Evolutionary conservation across 208 protist species (phyloP).

Genomic region (Sergeia podlipaevii): DNA sequence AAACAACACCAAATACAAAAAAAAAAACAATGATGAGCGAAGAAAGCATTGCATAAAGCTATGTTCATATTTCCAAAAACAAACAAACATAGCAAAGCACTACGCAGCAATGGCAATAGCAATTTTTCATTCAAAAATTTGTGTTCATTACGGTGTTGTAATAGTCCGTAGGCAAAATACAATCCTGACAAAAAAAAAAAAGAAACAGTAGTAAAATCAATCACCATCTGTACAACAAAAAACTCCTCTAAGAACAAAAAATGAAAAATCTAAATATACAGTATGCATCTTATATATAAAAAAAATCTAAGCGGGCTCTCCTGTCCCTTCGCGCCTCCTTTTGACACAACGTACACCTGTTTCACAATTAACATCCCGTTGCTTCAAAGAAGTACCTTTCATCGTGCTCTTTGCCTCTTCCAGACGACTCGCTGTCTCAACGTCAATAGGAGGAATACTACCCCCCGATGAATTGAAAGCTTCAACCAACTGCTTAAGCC

Average conservation of each 20-base stretch:
- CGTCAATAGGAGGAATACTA: slow-evolving; percentile 31
- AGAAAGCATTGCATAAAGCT: not conserved
- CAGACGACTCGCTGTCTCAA: slow-evolving; percentile 36
- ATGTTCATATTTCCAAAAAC: not conserved
- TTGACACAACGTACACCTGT: not conserved
- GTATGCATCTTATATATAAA: not conserved
- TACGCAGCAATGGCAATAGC: not conserved
- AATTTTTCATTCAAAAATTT: not conserved
- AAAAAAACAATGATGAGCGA: slow-evolving; percentile 7
- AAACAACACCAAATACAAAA: slow-evolving; percentile 11
- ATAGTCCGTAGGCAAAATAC: no score
- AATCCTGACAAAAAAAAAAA: slow-evolving; percentile 1
- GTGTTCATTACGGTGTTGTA: no score
- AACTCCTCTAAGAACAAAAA: slow-evolving; percentile 5
- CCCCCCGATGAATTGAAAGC: not conserved
- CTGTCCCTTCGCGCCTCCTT: no score
- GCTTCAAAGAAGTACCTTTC: not conserved
- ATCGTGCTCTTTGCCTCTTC: slow-evolving; percentile 25
- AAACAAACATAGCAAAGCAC: not conserved
- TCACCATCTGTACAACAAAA: not conserved
- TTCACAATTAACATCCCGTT: not conserved
- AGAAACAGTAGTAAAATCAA: slow-evolving; percentile 4
- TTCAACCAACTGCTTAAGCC: slow-evolving; percentile 66
- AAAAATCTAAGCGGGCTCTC: not conserved
- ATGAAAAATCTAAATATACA: slow-evolving; percentile 2